Conservation (phyloP, 805 yeast species). For the Kurtzmaniella fragi region DNA sequence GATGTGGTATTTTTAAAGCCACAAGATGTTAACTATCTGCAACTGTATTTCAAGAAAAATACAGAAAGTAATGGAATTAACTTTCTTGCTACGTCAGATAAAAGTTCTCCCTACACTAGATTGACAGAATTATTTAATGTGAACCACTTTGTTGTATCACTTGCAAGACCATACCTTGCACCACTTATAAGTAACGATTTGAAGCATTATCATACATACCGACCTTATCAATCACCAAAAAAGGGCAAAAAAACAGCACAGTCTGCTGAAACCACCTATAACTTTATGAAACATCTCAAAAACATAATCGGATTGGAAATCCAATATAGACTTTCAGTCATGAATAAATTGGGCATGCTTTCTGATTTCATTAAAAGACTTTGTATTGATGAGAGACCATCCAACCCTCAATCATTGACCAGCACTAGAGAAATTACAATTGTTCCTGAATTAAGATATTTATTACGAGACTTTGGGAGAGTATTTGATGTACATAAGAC, state of each 20-base stretch:
- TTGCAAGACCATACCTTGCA: constrained; percentile 91
- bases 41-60: constrained; percentile 31
- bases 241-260: constrained; percentile 17
- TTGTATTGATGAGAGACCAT: constrained; percentile 76
- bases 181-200: constrained; percentile 82
- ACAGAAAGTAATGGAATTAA: constrained; percentile 4
- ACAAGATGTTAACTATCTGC: constrained; percentile 42
- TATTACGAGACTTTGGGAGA: constrained; percentile 66
- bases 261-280: constrained; percentile 14
- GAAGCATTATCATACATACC: constrained; percentile 53
- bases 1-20: constrained; percentile 40
- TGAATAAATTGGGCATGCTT: constrained; percentile 74
- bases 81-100: constrained; percentile 5
- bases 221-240: constrained; percentile 32
- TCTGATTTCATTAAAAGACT: constrained; percentile 66
- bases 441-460: constrained; percentile 77
- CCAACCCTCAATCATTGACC: constrained; percentile 64
- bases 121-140: constrained; percentile 91
- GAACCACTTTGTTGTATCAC: constrained; percentile 84
- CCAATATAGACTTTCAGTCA: constrained; percentile 75
- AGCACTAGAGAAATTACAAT: constrained; percentile 73
- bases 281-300: constrained; percentile 33
- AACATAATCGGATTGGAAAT: constrained; percentile 69
- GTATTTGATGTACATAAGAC: constrained; percentile 73
- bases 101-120: constrained; percentile 66